Evolutionary conservation across 2,329 filamentous ascomycete genomes (phyloP).

Genomic region (Diatrype stigma): DNA sequence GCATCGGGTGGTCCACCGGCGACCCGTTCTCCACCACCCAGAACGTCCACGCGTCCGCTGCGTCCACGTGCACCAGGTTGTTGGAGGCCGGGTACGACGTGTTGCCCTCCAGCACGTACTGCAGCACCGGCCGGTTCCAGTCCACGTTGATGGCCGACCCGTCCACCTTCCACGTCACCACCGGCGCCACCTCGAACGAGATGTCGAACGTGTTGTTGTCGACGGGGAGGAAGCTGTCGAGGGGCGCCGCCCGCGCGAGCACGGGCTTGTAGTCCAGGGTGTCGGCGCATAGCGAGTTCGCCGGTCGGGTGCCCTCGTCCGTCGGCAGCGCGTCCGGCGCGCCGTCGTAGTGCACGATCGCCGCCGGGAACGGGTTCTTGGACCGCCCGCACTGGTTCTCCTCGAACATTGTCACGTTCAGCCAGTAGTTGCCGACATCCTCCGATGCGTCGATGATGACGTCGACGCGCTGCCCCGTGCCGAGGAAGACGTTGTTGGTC

Average conservation of each 20-base stretch:
- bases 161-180: slow-evolving; percentile 18
- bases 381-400: slow-evolving; percentile 13
- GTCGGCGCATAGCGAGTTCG: slow-evolving; percentile 12
- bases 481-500: slow-evolving; percentile 45
- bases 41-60: slow-evolving; percentile 22
- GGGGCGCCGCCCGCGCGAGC: slow-evolving; percentile 12
- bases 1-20: slow-evolving; percentile 23
- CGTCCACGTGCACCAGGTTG: slow-evolving; percentile 17
- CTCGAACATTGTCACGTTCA: slow-evolving; percentile 21
- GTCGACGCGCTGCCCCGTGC: slow-evolving; percentile 42
- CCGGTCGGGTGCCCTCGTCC: slow-evolving; percentile 7
- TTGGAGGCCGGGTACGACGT: slow-evolving; percentile 17
- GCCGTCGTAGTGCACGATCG: slow-evolving; percentile 16
- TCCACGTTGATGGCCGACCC: slow-evolving; percentile 21
- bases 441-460: slow-evolving; percentile 40
- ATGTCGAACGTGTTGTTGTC: slow-evolving; percentile 12
- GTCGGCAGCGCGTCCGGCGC: slow-evolving; percentile 11
- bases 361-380: slow-evolving; percentile 12
- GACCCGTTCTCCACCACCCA: slow-evolving; percentile 25
- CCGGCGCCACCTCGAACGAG: slow-evolving; percentile 1
- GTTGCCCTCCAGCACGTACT: slow-evolving; percentile 25
- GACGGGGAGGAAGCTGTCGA: slow-evolving; percentile 8
- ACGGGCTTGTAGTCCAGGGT: slow-evolving; percentile 14
- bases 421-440: slow-evolving; percentile 24
- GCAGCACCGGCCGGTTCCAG: slow-evolving; percentile 30